Conservation (phyloP, 1,139 yeast species). For the Casaregolazyma lundiana region DNA sequence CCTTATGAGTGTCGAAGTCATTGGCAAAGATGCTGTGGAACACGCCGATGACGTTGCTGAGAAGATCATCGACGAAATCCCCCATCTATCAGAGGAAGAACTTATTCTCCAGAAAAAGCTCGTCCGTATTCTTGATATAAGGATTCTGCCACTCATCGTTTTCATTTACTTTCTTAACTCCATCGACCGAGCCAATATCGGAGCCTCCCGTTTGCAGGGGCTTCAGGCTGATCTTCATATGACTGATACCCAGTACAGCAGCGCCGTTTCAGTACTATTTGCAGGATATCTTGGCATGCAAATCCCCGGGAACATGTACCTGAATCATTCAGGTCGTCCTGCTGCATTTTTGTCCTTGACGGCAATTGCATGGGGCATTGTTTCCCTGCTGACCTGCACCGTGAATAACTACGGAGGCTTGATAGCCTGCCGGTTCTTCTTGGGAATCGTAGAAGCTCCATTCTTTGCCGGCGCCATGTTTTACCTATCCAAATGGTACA, state of each 20-base stretch:
- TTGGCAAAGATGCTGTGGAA: not conserved
- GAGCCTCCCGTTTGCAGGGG: slow-evolving; percentile 58
- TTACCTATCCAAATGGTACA: slow-evolving; percentile 30
- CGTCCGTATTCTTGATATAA: slow-evolving; percentile 20
- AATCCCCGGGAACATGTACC: slow-evolving; percentile 44
- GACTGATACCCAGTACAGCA: slow-evolving; percentile 46
- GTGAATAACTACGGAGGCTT: slow-evolving; percentile 49
- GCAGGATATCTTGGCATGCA: slow-evolving; percentile 54
- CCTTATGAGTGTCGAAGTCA: not conserved
- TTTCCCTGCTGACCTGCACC: slow-evolving; percentile 56
- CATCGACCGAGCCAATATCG: slow-evolving; percentile 57
- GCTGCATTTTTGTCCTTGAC: slow-evolving; percentile 46
- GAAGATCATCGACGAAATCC: slow-evolving; percentile 9
- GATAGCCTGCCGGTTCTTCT: slow-evolving; percentile 44
- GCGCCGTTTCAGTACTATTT: slow-evolving; percentile 50
- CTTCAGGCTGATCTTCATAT: slow-evolving; percentile 48
- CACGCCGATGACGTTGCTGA: slow-evolving; percentile 1
- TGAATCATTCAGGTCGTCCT: slow-evolving; percentile 33
- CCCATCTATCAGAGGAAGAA: slow-evolving; percentile 12
- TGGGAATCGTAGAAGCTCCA: slow-evolving; percentile 58
- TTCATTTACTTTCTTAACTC: slow-evolving; percentile 49
- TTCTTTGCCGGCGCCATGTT: slow-evolving; percentile 43
- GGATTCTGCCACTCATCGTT: slow-evolving; percentile 34
- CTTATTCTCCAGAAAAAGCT: slow-evolving; percentile 9
- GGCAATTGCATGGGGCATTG: slow-evolving; percentile 50